Evolutionary conservation across 1,284 basidiomycete species (phyloP).

Genomic region (Ceratobasidium papillatum): DNA sequence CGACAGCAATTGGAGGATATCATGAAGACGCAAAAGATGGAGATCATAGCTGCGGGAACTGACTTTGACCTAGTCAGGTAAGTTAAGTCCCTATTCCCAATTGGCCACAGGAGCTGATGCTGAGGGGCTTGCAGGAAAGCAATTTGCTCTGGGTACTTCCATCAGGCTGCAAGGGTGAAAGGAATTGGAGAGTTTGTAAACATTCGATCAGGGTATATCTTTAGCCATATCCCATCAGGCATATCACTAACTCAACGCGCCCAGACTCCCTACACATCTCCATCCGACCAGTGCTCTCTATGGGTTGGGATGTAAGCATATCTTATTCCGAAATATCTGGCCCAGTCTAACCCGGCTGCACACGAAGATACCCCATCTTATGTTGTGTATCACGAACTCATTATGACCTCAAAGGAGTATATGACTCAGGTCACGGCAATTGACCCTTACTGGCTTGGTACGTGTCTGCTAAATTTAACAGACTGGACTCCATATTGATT

Average conservation of each 20-base stretch:
- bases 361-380: constrained; percentile 89
- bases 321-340: constrained; percentile 30
- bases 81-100: neutral
- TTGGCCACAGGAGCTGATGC: constrained; percentile 12
- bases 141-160: constrained; percentile 98
- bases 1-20: constrained; percentile 96
- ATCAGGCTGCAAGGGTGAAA: constrained; percentile 97
- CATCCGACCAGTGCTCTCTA: constrained; percentile 98
- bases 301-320: constrained; percentile 88
- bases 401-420: constrained; percentile 93
- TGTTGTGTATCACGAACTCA: constrained; percentile 96
- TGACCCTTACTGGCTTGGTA: constrained; percentile 94
- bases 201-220: constrained; percentile 83
- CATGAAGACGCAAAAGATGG: constrained; percentile 98
- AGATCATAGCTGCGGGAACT: constrained; percentile 86
- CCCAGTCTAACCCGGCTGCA: constrained; percentile 44
- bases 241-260: neutral
- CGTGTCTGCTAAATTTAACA: constrained; percentile 44
- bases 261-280: constrained; percentile 78
- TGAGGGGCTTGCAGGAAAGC: constrained; percentile 75
- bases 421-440: constrained; percentile 97
- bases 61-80: constrained; percentile 94
- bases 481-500: neutral
- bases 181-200: constrained; percentile 99
- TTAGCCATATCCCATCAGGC: neutral